Percentiles rank a stretch among this genome's conserved stretches.
Conservation (phyloP, 495 filamentous ascomycete species). For the Xylaria castorea region DNA sequence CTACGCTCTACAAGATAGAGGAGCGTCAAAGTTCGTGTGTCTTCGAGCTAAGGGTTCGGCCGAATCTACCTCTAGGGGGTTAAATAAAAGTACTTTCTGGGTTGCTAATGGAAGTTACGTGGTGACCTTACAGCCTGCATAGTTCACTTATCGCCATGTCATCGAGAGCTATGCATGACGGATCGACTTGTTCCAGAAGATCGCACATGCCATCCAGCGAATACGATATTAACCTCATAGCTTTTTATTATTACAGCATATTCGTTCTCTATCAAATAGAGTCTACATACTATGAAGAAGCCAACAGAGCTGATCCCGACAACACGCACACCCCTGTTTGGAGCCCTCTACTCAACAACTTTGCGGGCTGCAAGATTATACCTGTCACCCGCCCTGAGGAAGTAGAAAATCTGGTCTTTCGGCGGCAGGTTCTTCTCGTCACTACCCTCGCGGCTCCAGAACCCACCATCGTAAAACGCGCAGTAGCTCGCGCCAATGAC, state of each 20-base stretch:
- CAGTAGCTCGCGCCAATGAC: slow-evolving; percentile 35
- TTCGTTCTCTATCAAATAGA: neutral
- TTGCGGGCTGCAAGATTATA: slow-evolving; percentile 24
- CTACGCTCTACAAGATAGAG: no score
- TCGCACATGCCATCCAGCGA: neutral
- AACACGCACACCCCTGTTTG: neutral
- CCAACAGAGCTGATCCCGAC: neutral
- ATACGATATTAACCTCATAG: neutral
- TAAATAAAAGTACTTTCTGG: neutral
- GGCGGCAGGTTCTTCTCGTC: slow-evolving; percentile 25
- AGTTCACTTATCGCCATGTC: neutral
- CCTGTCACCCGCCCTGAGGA: slow-evolving; percentile 25
- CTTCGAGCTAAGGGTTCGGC: no score
- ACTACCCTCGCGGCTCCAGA: slow-evolving; percentile 29
- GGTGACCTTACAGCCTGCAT: neutral
- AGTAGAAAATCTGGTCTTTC: slow-evolving; percentile 12
- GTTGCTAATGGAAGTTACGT: neutral
- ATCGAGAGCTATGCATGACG: neutral
- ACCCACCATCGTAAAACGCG: slow-evolving; percentile 34
- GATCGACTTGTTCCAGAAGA: neutral
- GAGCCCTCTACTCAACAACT: slow-evolving; percentile 20
- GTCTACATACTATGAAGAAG: neutral
- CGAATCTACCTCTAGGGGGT: no score
- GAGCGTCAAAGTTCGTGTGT: no score
- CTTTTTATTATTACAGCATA: neutral